Evolutionary conservation across 2,329 filamentous ascomycete species (phyloP), one percentile per base, ranked within the genome.

Genomic region (Cephalotrichum gorgonifer): DNA sequence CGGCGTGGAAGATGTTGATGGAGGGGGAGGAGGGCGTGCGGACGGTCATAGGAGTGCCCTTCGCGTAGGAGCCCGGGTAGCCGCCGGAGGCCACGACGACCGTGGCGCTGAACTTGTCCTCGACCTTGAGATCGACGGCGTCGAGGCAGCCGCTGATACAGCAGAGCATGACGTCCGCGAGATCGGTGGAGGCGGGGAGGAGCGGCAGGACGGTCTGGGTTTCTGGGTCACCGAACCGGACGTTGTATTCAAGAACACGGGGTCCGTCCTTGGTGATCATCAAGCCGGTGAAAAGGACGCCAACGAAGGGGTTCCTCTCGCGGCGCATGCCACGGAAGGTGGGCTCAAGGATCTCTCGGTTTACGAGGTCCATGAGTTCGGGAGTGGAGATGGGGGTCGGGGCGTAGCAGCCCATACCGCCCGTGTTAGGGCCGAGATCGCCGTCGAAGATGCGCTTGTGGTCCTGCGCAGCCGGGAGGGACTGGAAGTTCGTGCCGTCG

Each of bases 321-420:
- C 78, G 77, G 58, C 83, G 78, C 88, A 97, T 91, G 51, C 89
- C 90, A 52, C 88, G 79, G 52, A 97, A 80, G 2, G 90, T 96
- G 6, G 91, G 90, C 63, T 89, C 81, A n/a, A 97, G 77, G 49
- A 96, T 85, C 30, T 85, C 86, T 50, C 75, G 74, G 62, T 96
- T 85, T 53, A 98, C 81, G 52, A 82, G 75, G 17, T 83, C 83
- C 17, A 93, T 76, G n/a, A 95, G 73, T 53, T 84, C 79, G 47
- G 81, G 78, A 0, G 84, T 85, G 27, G 85, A 83, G 58, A 90
- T 83, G 54, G 80, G 85, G 2, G 90, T 94, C n/a, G 87, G 87
- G 15, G 90, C 89, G 66, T 97, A 97, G 62, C 89, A 95, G 47
- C 93, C 93, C 93, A 97, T 97, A 38, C 93, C 93, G 52, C 91